A percentile compares a stretch with the other conserved stretches of the same genome.
Conservation (phyloP, 1,284 basidiomycete species). For the Naganishia cerealis region DNA sequence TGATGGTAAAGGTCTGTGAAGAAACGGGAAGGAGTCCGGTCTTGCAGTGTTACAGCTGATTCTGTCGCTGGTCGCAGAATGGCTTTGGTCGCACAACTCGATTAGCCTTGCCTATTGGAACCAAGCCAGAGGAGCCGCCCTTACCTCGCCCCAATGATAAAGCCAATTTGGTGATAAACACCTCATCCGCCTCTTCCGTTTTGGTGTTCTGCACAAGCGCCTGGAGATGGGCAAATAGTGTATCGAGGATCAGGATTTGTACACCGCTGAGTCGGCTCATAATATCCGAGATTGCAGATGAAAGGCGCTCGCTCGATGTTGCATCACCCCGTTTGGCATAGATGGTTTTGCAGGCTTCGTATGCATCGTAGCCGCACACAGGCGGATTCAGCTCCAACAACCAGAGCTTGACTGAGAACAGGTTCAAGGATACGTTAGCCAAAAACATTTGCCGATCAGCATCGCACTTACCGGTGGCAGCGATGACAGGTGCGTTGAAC, state of each 20-base stretch:
- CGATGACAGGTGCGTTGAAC: slow-evolving; percentile 81
- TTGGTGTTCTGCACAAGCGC: slow-evolving; percentile 70
- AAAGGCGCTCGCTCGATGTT: slow-evolving; percentile 66
- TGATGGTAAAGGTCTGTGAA: slow-evolving; percentile 80
- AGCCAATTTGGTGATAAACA: slow-evolving; percentile 81
- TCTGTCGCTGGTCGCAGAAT: slow-evolving; percentile 80
- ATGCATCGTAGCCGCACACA: slow-evolving; percentile 72
- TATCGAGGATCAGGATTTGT: slow-evolving; percentile 79
- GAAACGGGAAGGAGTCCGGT: slow-evolving; percentile 75
- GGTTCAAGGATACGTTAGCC: not conserved
- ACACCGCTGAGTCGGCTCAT: slow-evolving; percentile 73
- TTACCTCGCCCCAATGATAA: slow-evolving; percentile 79
- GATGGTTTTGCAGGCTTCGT: slow-evolving; percentile 80
- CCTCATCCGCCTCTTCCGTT: slow-evolving; percentile 66
- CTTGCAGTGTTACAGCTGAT: slow-evolving; percentile 76
- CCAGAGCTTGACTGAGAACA: slow-evolving; percentile 67
- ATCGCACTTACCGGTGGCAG: slow-evolving; percentile 58
- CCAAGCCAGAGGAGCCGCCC: slow-evolving; percentile 42
- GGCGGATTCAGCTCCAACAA: slow-evolving; percentile 80
- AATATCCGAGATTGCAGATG: slow-evolving; percentile 55
- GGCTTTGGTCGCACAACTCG: slow-evolving; percentile 55
- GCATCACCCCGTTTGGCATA: slow-evolving; percentile 66
- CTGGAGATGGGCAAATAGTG: slow-evolving; percentile 73
- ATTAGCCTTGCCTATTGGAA: not conserved
- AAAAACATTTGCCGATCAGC: not conserved